Evolutionary conservation across 371 early-diverging fungal species (phyloP).

Genomic region (Basidiobolus heterosporus): DNA sequence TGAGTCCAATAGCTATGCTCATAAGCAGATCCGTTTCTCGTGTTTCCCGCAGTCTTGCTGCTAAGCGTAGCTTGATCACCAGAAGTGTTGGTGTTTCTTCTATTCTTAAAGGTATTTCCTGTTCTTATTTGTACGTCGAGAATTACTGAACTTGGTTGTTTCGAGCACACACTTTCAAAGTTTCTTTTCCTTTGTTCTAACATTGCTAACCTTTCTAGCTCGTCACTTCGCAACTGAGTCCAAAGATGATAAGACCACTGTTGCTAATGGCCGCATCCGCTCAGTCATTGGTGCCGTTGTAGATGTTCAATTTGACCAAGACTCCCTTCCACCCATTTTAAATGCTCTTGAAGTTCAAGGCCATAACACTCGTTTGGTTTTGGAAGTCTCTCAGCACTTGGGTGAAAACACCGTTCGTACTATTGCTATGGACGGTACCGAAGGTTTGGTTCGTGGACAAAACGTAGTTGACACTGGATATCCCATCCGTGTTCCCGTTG

Average conservation of each 20-base stretch:
- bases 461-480: slow-evolving; percentile 83
- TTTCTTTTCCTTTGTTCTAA: too few relatives aligned
- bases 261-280: slow-evolving; percentile 41
- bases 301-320: slow-evolving; percentile 90
- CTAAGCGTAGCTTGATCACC: too few relatives aligned
- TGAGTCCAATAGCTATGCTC: too few relatives aligned
- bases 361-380: slow-evolving; percentile 75
- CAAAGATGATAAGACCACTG: slow-evolving; percentile 1
- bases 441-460: slow-evolving; percentile 95
- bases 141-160: too few relatives aligned
- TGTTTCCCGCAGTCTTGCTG: too few relatives aligned
- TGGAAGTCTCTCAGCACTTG: slow-evolving; percentile 92
- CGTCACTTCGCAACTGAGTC: slow-evolving; percentile 21
- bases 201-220: slow-evolving; percentile 7
- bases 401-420: slow-evolving; percentile 96
- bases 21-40: too few relatives aligned
- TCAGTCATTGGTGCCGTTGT: slow-evolving; percentile 96
- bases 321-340: slow-evolving; percentile 82
- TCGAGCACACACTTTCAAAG: too few relatives aligned
- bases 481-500: slow-evolving; percentile 88
- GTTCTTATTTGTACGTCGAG: too few relatives aligned
- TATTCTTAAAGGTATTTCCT: too few relatives aligned
- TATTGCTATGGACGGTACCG: slow-evolving; percentile 92
- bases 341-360: slow-evolving; percentile 90
- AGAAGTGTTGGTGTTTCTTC: too few relatives aligned